Percentiles rank a stretch among this genome's conserved stretches.
These are phyloP conservation scores for Nannizziopsis barbatae DNA, from an alignment of 2,329 filamentous ascomycete genomes.

Conservation along the genomic window DNA sequence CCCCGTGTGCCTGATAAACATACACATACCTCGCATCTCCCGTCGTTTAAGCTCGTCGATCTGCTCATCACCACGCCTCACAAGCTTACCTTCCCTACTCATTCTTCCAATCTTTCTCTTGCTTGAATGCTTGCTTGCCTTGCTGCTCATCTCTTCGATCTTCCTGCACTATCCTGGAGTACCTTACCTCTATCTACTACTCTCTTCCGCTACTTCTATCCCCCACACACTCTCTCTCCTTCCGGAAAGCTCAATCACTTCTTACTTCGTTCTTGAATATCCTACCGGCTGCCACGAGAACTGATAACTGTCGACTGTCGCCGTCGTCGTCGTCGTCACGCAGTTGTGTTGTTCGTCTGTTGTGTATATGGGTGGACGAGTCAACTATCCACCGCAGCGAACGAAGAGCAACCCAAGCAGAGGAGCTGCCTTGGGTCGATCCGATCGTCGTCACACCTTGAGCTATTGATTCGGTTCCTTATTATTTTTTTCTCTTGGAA, in stretches of 20 bases:
- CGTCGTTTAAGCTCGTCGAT: constrained; percentile 9
- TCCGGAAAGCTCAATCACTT: too few relatives aligned
- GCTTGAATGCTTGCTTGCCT: neutral
- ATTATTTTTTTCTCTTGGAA: neutral
- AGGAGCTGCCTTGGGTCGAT: constrained; percentile 2
- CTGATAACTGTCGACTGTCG: neutral
- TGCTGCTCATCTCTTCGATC: neutral
- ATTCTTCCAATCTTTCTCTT: neutral
- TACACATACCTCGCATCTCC: constrained; percentile 7
- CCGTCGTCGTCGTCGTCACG: neutral
- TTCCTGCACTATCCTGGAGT: too few relatives aligned
- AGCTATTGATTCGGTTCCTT: neutral
- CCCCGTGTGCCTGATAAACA: constrained; percentile 8
- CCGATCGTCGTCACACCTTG: constrained; percentile 11
- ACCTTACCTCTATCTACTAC: too few relatives aligned
- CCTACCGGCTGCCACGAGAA: too few relatives aligned
- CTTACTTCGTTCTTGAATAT: too few relatives aligned
- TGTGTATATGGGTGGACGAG: constrained; percentile 4
- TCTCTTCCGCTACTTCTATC: too few relatives aligned
- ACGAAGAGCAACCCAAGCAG: neutral
- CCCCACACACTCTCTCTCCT: too few relatives aligned
- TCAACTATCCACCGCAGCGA: neutral
- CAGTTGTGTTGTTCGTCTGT: neutral
- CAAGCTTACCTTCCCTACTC: neutral
- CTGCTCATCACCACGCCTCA: constrained; percentile 5